Conservation (phyloP, 179 eudicot genomes). For the Heliamphora pulchella region DNA sequence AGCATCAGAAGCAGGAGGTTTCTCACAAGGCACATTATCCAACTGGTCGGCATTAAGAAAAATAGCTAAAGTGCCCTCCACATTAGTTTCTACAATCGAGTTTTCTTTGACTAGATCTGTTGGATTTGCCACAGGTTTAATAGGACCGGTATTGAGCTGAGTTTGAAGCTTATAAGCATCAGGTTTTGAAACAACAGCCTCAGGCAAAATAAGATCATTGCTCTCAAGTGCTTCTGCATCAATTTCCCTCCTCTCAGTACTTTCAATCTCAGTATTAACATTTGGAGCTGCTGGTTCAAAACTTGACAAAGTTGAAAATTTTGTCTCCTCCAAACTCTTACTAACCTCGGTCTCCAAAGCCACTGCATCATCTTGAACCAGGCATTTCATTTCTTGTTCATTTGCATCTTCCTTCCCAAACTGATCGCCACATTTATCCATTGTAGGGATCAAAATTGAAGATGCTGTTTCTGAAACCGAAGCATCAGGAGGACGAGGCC, state of each 20-base stretch:
- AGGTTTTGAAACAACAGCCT: not conserved
- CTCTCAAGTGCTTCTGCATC: slow-evolving; percentile 1
- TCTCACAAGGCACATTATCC: not conserved
- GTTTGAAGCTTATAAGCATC: not conserved
- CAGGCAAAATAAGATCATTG: not conserved
- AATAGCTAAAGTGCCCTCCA: not conserved
- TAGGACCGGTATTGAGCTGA: not conserved
- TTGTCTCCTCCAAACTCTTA: slow-evolving; percentile 3
- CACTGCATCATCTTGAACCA: not conserved
- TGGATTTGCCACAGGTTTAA: not conserved
- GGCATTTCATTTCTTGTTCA: not conserved
- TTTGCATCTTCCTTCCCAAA: not conserved
- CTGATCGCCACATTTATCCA: not conserved
- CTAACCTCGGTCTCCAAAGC: not conserved
- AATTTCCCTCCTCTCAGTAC: not conserved
- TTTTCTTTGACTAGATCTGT: not conserved
- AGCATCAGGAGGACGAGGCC: not conserved
- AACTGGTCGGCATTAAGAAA: slow-evolving; percentile 3
- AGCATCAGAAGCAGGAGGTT: not conserved
- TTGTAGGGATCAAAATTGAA: not conserved
- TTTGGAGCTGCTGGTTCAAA: slow-evolving; percentile 1
- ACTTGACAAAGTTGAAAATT: not conserved
- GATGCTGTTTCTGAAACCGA: not conserved
- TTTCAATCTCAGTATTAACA: slow-evolving; percentile 2
- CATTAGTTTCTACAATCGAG: not conserved